phyloP scores from a whole-genome alignment of 2,329 filamentous ascomycete species.

The Calonectria ilicicola region DNA sequence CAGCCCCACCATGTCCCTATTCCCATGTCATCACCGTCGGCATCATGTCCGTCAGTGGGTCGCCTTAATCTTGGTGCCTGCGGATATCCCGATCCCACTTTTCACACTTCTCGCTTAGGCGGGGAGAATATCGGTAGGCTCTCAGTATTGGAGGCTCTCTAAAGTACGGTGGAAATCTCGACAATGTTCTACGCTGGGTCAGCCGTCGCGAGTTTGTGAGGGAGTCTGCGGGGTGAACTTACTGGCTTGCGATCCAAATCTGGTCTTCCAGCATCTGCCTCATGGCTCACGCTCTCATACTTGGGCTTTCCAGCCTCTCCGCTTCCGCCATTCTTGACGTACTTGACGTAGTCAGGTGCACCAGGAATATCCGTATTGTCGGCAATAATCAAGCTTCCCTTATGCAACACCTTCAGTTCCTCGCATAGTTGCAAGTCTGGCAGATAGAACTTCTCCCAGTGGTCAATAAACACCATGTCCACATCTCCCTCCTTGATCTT shows the following conservation, averaged over 20 bases:
- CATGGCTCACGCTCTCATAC: not conserved
- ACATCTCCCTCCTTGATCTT: not conserved
- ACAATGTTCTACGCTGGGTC: not conserved
- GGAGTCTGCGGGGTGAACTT: not conserved
- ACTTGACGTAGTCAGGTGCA: not conserved
- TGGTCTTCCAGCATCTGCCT: not conserved
- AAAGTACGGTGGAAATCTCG: not conserved
- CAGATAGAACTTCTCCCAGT: not conserved
- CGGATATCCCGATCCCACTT: not conserved
- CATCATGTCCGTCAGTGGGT: not conserved
- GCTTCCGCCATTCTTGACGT: not conserved
- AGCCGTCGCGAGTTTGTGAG: not conserved
- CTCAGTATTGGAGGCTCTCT: not conserved
- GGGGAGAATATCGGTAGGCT: no score
- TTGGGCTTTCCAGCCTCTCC: not conserved
- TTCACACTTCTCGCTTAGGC: not conserved
- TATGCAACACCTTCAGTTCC: not conserved
- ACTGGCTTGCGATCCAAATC: not conserved
- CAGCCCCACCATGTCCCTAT: not conserved
- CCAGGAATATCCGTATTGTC: not conserved
- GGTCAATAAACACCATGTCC: constrained; percentile 1
- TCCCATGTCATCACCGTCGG: not conserved
- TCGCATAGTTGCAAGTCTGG: not conserved
- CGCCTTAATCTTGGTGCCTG: not conserved
- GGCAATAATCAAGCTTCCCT: not conserved